Evolutionary conservation across 1,284 basidiomycete species (phyloP), one percentile per base, ranked within the genome.

Genomic region (Serendipita sp.): DNA sequence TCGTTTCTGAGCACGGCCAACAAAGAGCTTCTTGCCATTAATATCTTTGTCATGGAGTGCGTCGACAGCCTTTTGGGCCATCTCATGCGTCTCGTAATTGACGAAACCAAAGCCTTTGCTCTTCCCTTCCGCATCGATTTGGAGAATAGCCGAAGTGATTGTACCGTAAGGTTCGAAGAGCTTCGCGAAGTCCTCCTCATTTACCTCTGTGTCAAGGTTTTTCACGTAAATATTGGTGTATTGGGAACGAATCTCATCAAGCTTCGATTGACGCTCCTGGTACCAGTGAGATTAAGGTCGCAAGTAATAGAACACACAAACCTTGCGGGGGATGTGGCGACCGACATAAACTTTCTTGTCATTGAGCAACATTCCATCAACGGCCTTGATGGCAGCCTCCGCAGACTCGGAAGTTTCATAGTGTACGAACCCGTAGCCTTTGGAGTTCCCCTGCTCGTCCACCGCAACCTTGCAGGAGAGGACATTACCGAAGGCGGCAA

Each of bases 341-440:
- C 95, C 96, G 70, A 99, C 96, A 72, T 88, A 99, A 70, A 99
- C 96, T 79, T 97, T 95, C 79, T 94, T 95, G 79, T 99, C 96
- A 77, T 99, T 99, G 72, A 99, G 79, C 66, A 99, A 77, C 96
- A 99, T 99, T 68, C 95, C 94, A 75, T 99, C 97, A 74, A 99
- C 96, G 66, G 93, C 90, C 78, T 96, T 91, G 82, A 99, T 99
- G 67, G 94, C 93, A 64, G 84, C 87, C 34, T 96, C 91, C 66
- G 95, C 94, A 32, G 95, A 91, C 77, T 99, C 96, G 64, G 88
- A 90, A 66, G 93, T 96, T 78, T 98, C 94, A 76, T 99, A 99
- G 77, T 99, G 96, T 65, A 99, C 95, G 75, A 95, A 99, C 62
- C 95, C 96, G 73, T 98, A 99, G 66, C 94, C 93, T 74, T 91